Conservation (phyloP, 2,329 filamentous ascomycete genomes). For the Coniochaeta prunicola region DNA sequence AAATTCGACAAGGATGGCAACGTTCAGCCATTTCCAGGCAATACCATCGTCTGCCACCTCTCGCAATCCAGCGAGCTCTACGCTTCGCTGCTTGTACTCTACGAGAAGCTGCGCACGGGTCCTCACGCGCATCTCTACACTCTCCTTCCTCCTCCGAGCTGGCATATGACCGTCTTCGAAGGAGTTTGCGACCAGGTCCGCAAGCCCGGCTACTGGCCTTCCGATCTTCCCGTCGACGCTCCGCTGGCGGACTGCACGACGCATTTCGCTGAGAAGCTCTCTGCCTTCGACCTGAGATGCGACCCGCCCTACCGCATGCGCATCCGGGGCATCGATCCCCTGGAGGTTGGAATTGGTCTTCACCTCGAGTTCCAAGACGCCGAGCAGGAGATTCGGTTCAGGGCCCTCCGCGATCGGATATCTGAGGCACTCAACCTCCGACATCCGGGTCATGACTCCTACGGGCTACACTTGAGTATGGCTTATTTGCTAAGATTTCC, state of each 20-base stretch:
- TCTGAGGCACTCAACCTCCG: constrained; percentile 10
- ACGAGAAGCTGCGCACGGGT: constrained; percentile 10
- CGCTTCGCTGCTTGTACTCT: constrained; percentile 11
- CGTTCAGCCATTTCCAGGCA: constrained; percentile 17
- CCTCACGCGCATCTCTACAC: constrained; percentile 10
- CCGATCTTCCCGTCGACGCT: constrained; percentile 7
- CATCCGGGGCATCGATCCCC: constrained; percentile 10
- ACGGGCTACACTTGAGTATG: constrained; percentile 17
- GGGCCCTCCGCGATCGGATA: constrained; percentile 13
- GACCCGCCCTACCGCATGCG: constrained; percentile 12
- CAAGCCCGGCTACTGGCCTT: constrained; percentile 13
- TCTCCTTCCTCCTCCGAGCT: constrained; percentile 15
- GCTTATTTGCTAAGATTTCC: constrained; percentile 15
- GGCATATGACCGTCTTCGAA: constrained; percentile 21
- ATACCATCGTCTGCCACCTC: constrained; percentile 18
- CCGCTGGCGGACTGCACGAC: constrained; percentile 10
- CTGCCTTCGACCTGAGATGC: constrained; percentile 9
- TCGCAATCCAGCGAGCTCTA: constrained; percentile 9
- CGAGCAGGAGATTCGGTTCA: constrained; percentile 9
- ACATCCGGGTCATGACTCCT: constrained; percentile 11
- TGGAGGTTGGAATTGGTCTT: constrained; percentile 12
- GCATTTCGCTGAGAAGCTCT: constrained; percentile 10
- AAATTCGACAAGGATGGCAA: constrained; percentile 16
- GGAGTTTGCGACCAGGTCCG: constrained; percentile 16
- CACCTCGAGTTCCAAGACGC: constrained; percentile 4